phyloP scores from a whole-genome alignment of 148 eudicot genomes.

The Rhododendron henanense region DNA sequence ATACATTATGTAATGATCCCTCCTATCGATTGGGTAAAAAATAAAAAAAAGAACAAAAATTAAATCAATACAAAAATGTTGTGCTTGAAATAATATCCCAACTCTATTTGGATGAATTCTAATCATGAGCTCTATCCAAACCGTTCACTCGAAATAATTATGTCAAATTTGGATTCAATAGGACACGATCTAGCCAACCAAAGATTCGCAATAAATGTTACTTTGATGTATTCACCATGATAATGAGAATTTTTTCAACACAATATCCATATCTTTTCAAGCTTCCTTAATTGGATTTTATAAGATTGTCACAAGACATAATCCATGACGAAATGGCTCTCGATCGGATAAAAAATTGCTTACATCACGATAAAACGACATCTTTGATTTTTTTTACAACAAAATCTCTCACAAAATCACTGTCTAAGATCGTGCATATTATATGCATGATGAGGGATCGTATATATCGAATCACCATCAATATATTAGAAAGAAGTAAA shows the following conservation, averaged over 20 bases:
- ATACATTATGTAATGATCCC: too few species aligned
- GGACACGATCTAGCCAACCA: not conserved
- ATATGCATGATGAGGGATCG: not conserved
- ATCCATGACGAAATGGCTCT: not conserved
- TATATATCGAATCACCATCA: not conserved
- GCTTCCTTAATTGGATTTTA: not conserved
- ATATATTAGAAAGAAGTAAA: not conserved
- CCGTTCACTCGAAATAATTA: not conserved
- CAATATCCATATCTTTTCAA: not conserved
- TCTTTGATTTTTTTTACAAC: not conserved
- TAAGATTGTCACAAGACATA: not conserved
- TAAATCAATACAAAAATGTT: too few species aligned
- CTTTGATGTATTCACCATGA: too few species aligned
- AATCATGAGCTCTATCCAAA: not conserved
- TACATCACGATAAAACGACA: not conserved
- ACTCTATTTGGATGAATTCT: too few species aligned
- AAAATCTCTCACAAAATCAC: not conserved
- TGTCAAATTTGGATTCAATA: not conserved
- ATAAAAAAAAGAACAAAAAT: too few species aligned
- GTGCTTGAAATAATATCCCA: too few species aligned
- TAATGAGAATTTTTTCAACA: not conserved
- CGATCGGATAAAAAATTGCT: not conserved
- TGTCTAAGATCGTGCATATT: not conserved
- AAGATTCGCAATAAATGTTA: not conserved
- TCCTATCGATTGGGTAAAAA: too few species aligned